These are phyloP conservation scores for Platismatia glauca DNA, from an alignment of 495 filamentous ascomycete genomes.

Conservation along the genomic window DNA sequence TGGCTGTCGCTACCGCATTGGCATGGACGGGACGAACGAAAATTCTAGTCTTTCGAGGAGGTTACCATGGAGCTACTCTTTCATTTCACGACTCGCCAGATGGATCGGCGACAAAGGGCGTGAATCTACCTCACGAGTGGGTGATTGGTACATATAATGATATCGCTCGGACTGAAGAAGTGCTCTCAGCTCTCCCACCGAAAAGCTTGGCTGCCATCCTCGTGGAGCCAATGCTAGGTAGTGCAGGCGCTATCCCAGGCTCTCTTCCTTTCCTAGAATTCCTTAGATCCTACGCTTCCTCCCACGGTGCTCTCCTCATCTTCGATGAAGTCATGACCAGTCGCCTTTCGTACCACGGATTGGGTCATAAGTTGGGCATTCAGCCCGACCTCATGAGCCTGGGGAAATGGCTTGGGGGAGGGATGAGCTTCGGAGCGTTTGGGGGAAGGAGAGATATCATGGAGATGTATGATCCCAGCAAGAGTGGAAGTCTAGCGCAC, in stretches of 20 bases:
- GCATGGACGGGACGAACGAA: slow-evolving; percentile 28
- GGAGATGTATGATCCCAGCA: slow-evolving; percentile 44
- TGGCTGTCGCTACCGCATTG: slow-evolving; percentile 29
- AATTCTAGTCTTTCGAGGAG: slow-evolving; percentile 28
- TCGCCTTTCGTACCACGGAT: slow-evolving; percentile 40
- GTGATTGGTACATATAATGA: slow-evolving; percentile 44
- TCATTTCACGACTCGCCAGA: slow-evolving; percentile 10
- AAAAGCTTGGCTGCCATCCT: slow-evolving; percentile 45
- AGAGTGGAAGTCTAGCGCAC: slow-evolving; percentile 31
- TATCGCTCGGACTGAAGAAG: slow-evolving; percentile 17
- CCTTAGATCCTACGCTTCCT: slow-evolving; percentile 29
- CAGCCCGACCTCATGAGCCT: slow-evolving; percentile 51
- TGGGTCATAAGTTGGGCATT: slow-evolving; percentile 35
- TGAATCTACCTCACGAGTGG: slow-evolving; percentile 36
- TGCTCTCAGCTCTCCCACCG: slow-evolving; percentile 21
- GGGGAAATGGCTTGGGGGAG: slow-evolving; percentile 57
- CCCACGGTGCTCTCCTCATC: slow-evolving; percentile 44
- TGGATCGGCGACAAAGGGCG: slow-evolving; percentile 10
- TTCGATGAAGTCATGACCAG: slow-evolving; percentile 60
- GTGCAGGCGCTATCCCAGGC: slow-evolving; percentile 43
- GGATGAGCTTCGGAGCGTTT: slow-evolving; percentile 54
- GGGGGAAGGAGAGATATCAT: slow-evolving; percentile 49
- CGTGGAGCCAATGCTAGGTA: slow-evolving; percentile 51
- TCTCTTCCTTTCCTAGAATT: slow-evolving; percentile 37
- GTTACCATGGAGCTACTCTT: slow-evolving; percentile 27